These are phyloP conservation scores for Wickerhamomyces chambardii DNA, from an alignment of 805 yeast genomes.

Conservation along the genomic window DNA sequence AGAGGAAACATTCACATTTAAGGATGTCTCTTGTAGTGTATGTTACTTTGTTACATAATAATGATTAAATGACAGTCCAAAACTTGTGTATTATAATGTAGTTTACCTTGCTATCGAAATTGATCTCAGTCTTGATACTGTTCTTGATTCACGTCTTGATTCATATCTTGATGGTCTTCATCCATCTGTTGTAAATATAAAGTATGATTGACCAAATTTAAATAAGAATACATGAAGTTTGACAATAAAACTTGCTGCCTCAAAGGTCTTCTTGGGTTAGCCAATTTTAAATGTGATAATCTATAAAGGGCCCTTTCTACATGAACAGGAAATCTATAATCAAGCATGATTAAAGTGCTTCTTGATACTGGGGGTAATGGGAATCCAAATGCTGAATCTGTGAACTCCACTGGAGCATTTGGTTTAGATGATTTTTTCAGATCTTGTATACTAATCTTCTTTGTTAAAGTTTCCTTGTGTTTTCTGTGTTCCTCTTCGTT, in stretches of 20 bases:
- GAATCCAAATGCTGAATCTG: conserved; percentile 83
- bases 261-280: conserved; percentile 87
- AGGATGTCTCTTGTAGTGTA: too few relatives aligned
- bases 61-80: too few relatives aligned
- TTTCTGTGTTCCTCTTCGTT: conserved; percentile 11
- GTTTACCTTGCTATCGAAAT: too few relatives aligned
- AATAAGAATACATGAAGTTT: conserved; percentile 95
- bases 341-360: conserved; percentile 73
- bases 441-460: conserved; percentile 23
- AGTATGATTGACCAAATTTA: conserved; percentile 91
- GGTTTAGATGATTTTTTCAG: conserved; percentile 30
- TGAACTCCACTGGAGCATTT: conserved; percentile 47
- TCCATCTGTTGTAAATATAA: conserved; percentile 57
- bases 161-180: conserved; percentile 2
- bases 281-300: conserved; percentile 84
- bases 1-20: too few relatives aligned
- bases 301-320: conserved; percentile 95
- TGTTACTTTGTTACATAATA: too few relatives aligned
- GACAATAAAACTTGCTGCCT: conserved; percentile 89
- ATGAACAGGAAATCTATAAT: conserved; percentile 84
- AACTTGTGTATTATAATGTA: too few relatives aligned
- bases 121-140: too few relatives aligned
- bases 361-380: conserved; percentile 76
- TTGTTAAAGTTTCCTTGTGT: conserved; percentile 10
- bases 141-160: too few relatives aligned